Evolutionary conservation across 1,284 basidiomycete species (phyloP), one percentile per base, ranked within the genome.

Genomic region (Puccinia novopanici): DNA sequence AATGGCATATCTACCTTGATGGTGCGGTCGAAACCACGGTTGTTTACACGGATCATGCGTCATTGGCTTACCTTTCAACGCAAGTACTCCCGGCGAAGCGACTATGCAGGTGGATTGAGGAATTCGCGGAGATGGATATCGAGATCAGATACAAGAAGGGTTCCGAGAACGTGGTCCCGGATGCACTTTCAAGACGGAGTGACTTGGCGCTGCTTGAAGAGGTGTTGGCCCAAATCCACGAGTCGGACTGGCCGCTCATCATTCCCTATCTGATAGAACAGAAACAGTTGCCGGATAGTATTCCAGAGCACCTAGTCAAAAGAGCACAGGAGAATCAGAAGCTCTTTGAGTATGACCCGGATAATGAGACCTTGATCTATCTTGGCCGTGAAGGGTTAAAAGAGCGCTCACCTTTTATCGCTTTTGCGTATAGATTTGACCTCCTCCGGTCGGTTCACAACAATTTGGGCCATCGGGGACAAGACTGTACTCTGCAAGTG

Each of bases 221-320:
- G 8, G 45, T 48, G 17, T 3, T 6, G 17, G 45, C 2, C 17
- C 10, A 48, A 2, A 10, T 27, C 2, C 27, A 73, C 19, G 27
- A 59, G 55, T 30, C 55, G 1, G 71, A 73, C n/a, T 73, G 71
- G 71, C 71, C 71, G 1, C n/a, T 73, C 13, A 40, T 73, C 0
- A 55, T 73, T 22, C 71, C 71, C 3, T 73, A 54, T 40, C 17
- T 73, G 0, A 2, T 15, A 24, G 27, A 34, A 0, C 0, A 3
- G 0, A 30, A 22, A 34, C 8, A 30, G 12, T 17, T 73, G 3
- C 71, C 71, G 0, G 5, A 0, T 0, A 30, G 22, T 3, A 4
- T 73, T 8, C 50, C 71, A n/a, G 15, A 27, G 9, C 9, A 19
- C 10, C n/a, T 73, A 2, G 17, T n/a, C 55, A 13, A 13, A 9